Evolutionary conservation across 805 yeast species (phyloP), one percentile per base, ranked within the genome.

Genomic region (Tetrapisispora phaffii): DNA sequence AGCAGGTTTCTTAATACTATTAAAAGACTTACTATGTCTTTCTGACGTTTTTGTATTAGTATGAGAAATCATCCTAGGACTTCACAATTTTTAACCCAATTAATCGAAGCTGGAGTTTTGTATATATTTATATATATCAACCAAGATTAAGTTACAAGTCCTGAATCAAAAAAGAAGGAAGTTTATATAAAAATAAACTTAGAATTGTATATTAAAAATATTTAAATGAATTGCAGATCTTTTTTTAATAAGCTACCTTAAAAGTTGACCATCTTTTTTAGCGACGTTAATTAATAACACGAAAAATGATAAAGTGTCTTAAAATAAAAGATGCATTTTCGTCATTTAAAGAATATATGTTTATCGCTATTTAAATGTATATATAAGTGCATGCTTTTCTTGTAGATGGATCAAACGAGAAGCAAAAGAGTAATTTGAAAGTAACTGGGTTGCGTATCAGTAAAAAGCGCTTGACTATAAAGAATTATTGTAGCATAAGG

Each of bases 1-100:
- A 37, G 40, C 17, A 4, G 46, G 34, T 16, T 41, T 47, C 23
- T 47, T 49, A 5, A 49, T 39, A 15, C 45, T 34, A n/a, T 39
- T 34, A 22, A 47, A 52, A n/a, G 55, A 46, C 29, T 50, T 50
- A 22, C 57, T 47, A 29, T 47, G 51, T 44, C 55, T 51, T 34
- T 50, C 54, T 28, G 46, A 28, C 1, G 35, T 20, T 20, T 29
- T 35, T 7, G 36, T 42, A 15, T 42, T 42, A 7, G 44, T 19
- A 28, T 35, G 40, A 7, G 44, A 21, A 15, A 36, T 17, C 44
- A 42, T 42, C 2, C 7, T 24, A 23, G 10, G 15, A 19, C 5
- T 17, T n/a, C 22, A 10, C 24, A 7, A 5, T 34, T 34, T 19
- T 34, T 20, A 3, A 19, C 4, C 17, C 8, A 32, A 32, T 3